phyloP scores from a whole-genome alignment of 1,139 yeast species.

The Sporopachydermia cereana region DNA sequence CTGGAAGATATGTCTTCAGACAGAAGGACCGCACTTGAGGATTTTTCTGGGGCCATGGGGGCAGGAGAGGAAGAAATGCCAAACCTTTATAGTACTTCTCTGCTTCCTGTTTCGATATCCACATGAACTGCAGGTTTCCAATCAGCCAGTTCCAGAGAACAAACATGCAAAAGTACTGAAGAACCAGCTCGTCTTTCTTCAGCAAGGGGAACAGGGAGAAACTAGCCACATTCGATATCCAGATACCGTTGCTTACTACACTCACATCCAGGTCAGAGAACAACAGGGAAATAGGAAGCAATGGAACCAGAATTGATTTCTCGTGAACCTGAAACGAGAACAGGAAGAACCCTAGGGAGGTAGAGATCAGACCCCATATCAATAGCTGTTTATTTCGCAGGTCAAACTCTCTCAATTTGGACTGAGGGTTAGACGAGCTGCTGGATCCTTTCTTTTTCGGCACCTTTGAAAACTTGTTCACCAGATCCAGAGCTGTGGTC shows the following conservation, averaged over 20 bases:
- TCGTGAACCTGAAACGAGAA: slow-evolving; percentile 96
- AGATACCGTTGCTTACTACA: slow-evolving; percentile 59
- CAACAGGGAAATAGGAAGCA: slow-evolving; percentile 70
- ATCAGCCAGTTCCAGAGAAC: slow-evolving; percentile 75
- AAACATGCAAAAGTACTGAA: slow-evolving; percentile 59
- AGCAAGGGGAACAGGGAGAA: slow-evolving; percentile 86
- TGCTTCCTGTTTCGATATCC: neutral
- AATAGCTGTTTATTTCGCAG: slow-evolving; percentile 21
- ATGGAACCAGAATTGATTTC: slow-evolving; percentile 76
- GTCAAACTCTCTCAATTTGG: slow-evolving; percentile 1
- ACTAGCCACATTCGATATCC: slow-evolving; percentile 78
- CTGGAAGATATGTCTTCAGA: slow-evolving; percentile 26
- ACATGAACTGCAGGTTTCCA: slow-evolving; percentile 36
- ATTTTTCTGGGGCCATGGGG: slow-evolving; percentile 7
- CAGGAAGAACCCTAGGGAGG: slow-evolving; percentile 79
- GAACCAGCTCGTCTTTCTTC: slow-evolving; percentile 55
- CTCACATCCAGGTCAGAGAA: slow-evolving; percentile 46
- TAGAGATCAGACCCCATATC: slow-evolving; percentile 69
- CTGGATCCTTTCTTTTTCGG: neutral
- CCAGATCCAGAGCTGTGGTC: neutral
- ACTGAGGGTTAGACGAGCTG: neutral
- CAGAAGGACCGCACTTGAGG: slow-evolving; percentile 9
- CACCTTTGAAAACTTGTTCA: slow-evolving; percentile 7
- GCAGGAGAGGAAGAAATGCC: neutral
- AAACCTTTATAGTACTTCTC: slow-evolving; percentile 5